Conservation (phyloP, 2,329 filamentous ascomycete species). For the Aspergillus phoenicis region DNA sequence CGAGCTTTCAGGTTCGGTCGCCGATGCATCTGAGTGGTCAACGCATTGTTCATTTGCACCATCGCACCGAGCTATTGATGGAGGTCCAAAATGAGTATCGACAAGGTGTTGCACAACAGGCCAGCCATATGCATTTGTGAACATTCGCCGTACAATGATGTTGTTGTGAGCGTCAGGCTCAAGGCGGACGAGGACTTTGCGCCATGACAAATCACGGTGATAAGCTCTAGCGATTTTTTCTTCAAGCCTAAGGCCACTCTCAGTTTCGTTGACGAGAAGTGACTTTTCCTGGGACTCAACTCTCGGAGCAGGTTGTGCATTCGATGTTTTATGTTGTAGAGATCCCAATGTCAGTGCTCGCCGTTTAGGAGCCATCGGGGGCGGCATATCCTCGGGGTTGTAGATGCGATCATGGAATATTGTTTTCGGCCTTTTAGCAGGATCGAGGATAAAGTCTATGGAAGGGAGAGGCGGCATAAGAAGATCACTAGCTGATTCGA, state of each 20-base stretch:
- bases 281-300: constrained; percentile 18
- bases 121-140: constrained; percentile 97
- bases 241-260: constrained; percentile 76
- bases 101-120: constrained; percentile 93
- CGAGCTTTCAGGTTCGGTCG: neutral
- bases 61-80: constrained; percentile 63
- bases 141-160: constrained; percentile 93
- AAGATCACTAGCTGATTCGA: constrained; percentile 91
- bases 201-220: constrained; percentile 88
- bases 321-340: constrained; percentile 24
- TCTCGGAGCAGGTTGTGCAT: constrained; percentile 7
- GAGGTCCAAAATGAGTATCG: constrained; percentile 89
- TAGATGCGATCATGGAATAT: constrained; percentile 98
- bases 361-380: constrained; percentile 60
- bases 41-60: constrained; percentile 49
- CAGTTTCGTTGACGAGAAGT: constrained; percentile 20
- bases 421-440: constrained; percentile 75
- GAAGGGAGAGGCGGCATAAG: constrained; percentile 86
- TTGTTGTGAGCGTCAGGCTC: constrained; percentile 99
- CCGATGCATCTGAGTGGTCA: neutral
- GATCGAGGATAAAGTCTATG: constrained; percentile 79
- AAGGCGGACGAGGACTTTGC: constrained; percentile 91
- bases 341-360: constrained; percentile 43
- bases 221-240: constrained; percentile 98
- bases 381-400: constrained; percentile 88